These are phyloP conservation scores for Moesziomyces aphidis DNA, from an alignment of 1,284 basidiomycete genomes.

Conservation along the genomic window DNA sequence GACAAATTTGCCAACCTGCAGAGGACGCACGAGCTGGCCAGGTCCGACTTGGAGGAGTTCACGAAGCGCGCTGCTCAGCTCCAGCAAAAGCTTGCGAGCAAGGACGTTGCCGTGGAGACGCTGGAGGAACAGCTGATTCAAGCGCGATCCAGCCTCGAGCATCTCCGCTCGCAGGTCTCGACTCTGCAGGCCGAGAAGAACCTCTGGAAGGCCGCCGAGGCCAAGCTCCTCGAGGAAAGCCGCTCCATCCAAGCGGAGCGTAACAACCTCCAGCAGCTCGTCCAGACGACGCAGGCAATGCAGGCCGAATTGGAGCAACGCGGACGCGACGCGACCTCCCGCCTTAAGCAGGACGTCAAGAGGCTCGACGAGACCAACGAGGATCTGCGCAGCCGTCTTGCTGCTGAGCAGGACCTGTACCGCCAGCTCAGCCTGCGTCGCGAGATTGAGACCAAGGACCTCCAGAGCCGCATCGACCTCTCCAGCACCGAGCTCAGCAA, in stretches of 20 bases:
- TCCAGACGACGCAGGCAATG: conserved; percentile 88
- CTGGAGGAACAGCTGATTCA: conserved; percentile 74
- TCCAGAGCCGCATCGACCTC: conserved; percentile 80
- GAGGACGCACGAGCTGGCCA: conserved; percentile 64
- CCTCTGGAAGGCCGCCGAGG: conserved; percentile 50
- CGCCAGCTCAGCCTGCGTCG: conserved; percentile 80
- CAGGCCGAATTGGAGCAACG: conserved; percentile 86
- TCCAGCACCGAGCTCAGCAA: conserved; percentile 77
- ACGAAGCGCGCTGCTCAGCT: conserved; percentile 67
- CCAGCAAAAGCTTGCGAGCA: conserved; percentile 65
- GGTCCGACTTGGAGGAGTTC: conserved; percentile 64
- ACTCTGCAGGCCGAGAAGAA: conserved; percentile 90
- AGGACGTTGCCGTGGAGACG: conserved; percentile 70
- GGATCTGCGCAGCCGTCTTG: conserved; percentile 80
- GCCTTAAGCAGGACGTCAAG: conserved; percentile 82
- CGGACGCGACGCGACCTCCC: conserved; percentile 80
- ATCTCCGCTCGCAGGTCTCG: conserved; percentile 79
- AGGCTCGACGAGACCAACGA: conserved; percentile 74
- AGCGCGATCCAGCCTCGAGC: conserved; percentile 42
- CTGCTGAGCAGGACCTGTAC: conserved; percentile 81
- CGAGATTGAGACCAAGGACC: conserved; percentile 82
- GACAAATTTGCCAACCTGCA: conserved; percentile 69
- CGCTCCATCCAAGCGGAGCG: conserved; percentile 81
- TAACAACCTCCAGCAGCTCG: conserved; percentile 83
- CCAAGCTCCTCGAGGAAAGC: conserved; percentile 81